Evolutionary conservation across 2,329 filamentous ascomycete genomes (phyloP).

Genomic region (Pseudogymnoascus sp.): DNA sequence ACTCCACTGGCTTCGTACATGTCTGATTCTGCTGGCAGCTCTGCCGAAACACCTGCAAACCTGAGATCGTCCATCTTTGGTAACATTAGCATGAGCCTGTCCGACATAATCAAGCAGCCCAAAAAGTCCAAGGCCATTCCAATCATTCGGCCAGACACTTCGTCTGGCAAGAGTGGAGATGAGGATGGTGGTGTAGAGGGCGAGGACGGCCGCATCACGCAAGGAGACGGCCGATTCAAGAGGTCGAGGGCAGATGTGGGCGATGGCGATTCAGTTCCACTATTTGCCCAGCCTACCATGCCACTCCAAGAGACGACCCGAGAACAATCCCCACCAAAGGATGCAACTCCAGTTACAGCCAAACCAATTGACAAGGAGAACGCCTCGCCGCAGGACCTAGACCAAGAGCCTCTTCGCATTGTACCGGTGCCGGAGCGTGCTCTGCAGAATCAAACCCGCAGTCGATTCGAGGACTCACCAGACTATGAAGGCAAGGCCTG

Average conservation of each 20-base stretch:
- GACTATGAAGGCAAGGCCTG: constrained; percentile 45
- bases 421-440: constrained; percentile 32
- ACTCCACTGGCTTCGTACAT: constrained; percentile 49
- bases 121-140: constrained; percentile 79
- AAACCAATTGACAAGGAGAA: constrained; percentile 28
- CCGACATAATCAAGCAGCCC: constrained; percentile 55
- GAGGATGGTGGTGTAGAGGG: constrained; percentile 42
- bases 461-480: constrained; percentile 46
- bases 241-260: constrained; percentile 58
- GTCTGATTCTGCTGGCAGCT: constrained; percentile 42
- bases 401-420: constrained; percentile 23
- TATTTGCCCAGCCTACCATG: constrained; percentile 56
- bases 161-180: constrained; percentile 33
- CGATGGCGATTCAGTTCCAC: constrained; percentile 65
- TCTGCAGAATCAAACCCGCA: constrained; percentile 32
- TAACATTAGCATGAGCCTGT: constrained; percentile 56
- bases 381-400: constrained; percentile 19
- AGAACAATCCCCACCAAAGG: constrained; percentile 27
- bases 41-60: constrained; percentile 30
- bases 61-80: constrained; percentile 55
- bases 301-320: constrained; percentile 29
- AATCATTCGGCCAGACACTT: constrained; percentile 61
- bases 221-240: constrained; percentile 65
- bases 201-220: constrained; percentile 53
- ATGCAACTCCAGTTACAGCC: constrained; percentile 13